These are phyloP conservation scores for Megacollybia marginata DNA, from an alignment of 768 basidiomycete species.

Conservation along the genomic window DNA sequence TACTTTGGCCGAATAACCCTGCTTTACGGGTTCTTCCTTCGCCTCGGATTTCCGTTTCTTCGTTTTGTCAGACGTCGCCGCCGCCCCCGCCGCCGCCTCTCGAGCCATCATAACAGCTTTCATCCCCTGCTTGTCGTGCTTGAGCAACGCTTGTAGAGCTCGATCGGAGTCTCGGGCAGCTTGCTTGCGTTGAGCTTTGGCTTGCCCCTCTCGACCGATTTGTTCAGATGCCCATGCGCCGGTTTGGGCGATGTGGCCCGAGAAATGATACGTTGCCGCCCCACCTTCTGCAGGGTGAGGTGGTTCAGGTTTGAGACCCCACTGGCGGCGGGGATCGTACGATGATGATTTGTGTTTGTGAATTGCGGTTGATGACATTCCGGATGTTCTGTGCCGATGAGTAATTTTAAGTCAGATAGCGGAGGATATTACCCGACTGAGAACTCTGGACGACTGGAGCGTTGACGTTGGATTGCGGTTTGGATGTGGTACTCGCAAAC, in stretches of 20 bases:
- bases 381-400: conserved; percentile 51
- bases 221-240: conserved; percentile 43
- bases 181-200: conserved; percentile 58
- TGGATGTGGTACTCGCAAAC: conserved; percentile 93
- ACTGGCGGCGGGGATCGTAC: conserved; percentile 66
- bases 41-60: conserved; percentile 11
- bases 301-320: conserved; percentile 62
- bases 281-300: conserved; percentile 16
- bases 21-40: conserved; percentile 16
- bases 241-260: conserved; percentile 66
- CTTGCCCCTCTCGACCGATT: conserved; percentile 75
- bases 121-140: conserved; percentile 64
- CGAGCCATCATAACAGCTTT: conserved; percentile 55
- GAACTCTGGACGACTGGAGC: conserved; percentile 83
- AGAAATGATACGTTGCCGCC: conserved; percentile 72
- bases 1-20: conserved; percentile 57
- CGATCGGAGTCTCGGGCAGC: conserved; percentile 54
- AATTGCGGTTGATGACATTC: conserved; percentile 47
- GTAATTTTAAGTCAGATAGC: neutral
- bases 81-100: conserved; percentile 28
- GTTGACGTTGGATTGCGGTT: conserved; percentile 63
- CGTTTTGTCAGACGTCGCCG: conserved; percentile 12
- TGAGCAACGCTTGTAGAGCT: conserved; percentile 50
- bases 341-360: conserved; percentile 45
- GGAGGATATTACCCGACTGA: conserved; percentile 55